phyloP scores from a whole-genome alignment of 306 rosid species.

The Rosa chinensis region DNA sequence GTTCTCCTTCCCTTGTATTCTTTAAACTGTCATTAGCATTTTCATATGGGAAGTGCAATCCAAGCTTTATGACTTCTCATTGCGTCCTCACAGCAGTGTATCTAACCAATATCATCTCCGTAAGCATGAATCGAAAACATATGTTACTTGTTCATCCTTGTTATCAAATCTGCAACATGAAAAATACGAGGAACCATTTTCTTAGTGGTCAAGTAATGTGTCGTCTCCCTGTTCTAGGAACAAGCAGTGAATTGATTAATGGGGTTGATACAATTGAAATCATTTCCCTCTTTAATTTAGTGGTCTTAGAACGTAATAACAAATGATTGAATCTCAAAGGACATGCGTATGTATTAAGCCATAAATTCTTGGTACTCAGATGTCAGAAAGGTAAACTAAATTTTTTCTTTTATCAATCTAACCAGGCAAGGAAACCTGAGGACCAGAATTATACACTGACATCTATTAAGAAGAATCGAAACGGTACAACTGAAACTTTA shows the following conservation, averaged over 20 bases:
- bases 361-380: neutral
- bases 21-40: conserved; percentile 11
- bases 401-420: neutral
- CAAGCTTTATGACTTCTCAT: conserved; percentile 26
- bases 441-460: neutral
- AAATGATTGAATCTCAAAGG: neutral
- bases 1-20: conserved; percentile 18
- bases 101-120: neutral
- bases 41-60: conserved; percentile 16
- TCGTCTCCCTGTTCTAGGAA: neutral
- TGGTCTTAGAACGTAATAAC: neutral
- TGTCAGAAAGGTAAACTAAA: neutral
- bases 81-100: conserved; percentile 15
- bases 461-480: neutral
- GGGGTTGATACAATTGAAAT: neutral
- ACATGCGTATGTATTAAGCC: neutral
- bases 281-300: neutral
- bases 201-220: neutral
- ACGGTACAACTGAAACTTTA: neutral
- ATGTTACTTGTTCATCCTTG: neutral
- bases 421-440: neutral
- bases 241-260: neutral
- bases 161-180: neutral
- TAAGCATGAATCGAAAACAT: neutral
- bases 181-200: neutral